Conservation (phyloP, 805 yeast species). For the Babjeviella inositovora region DNA sequence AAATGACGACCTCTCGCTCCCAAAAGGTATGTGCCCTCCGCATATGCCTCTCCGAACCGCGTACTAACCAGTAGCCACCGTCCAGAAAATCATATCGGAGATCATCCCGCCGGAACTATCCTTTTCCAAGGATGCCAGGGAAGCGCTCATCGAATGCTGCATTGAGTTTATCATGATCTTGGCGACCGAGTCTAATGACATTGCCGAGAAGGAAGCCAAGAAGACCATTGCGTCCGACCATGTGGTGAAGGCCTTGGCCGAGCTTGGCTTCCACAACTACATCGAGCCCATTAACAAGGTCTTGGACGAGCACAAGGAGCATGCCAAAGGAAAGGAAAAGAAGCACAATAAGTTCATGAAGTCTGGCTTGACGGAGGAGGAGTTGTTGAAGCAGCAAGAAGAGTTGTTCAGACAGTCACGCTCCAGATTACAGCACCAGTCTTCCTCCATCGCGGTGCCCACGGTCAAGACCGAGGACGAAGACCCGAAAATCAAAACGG, state of each 20-base stretch:
- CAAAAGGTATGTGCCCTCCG: constrained; percentile 15
- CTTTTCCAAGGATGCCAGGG: constrained; percentile 86
- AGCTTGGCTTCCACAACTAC: constrained; percentile 76
- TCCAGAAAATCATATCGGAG: constrained; percentile 85
- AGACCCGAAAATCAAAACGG: no score
- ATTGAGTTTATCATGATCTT: constrained; percentile 91
- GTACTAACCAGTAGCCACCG: constrained; percentile 54
- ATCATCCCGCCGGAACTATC: constrained; percentile 79
- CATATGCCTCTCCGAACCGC: neutral
- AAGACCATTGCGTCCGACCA: constrained; percentile 96
- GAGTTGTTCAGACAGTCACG: constrained; percentile 73
- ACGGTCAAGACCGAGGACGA: no score
- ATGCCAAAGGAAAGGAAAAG: constrained; percentile 76
- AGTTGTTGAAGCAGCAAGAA: constrained; percentile 81
- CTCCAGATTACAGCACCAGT: constrained; percentile 33
- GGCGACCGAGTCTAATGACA: constrained; percentile 86
- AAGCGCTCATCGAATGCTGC: constrained; percentile 90
- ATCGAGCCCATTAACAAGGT: constrained; percentile 69
- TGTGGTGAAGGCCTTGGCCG: constrained; percentile 77
- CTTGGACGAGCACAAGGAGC: constrained; percentile 75
- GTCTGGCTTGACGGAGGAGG: constrained; percentile 87
- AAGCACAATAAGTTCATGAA: constrained; percentile 87
- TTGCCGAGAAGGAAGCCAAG: constrained; percentile 91
- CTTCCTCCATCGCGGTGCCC: no score
- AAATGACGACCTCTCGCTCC: constrained; percentile 24